These are phyloP conservation scores for Grosmannia clavigera DNA, from an alignment of 2,329 filamentous ascomycete species.

Conservation along the genomic window DNA sequence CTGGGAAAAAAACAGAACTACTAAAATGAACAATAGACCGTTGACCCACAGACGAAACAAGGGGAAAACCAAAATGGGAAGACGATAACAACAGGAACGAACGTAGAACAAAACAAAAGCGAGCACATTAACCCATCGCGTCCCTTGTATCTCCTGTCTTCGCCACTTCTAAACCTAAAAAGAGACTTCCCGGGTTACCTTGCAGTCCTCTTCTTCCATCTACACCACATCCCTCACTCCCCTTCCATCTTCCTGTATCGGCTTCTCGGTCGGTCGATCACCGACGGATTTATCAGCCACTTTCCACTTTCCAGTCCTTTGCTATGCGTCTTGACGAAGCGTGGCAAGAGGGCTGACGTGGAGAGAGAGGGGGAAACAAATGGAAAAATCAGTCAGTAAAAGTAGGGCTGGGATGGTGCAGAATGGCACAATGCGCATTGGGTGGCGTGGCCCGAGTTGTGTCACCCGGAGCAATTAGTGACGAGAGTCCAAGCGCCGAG, in stretches of 20 bases:
- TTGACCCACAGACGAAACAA: neutral
- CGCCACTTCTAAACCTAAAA: neutral
- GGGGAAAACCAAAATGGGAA: neutral
- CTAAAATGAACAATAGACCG: neutral
- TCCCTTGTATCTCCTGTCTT: neutral
- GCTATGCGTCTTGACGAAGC: neutral
- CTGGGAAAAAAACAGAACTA: neutral
- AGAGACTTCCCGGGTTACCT: neutral
- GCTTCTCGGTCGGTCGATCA: neutral
- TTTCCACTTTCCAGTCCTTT: neutral
- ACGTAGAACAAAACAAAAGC: neutral
- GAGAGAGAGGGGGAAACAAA: neutral
- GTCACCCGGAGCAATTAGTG: neutral
- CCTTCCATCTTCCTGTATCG: neutral
- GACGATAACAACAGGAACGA: neutral
- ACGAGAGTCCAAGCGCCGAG: neutral
- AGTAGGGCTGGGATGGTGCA: neutral
- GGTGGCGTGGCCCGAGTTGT: neutral
- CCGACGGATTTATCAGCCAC: neutral
- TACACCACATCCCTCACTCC: neutral
- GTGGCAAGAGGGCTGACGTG: neutral
- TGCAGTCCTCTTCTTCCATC: neutral
- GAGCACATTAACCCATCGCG: conserved; percentile 1
- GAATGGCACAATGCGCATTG: neutral
- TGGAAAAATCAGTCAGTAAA: neutral